These are phyloP conservation scores for Monosporascus sp. DNA, from an alignment of 2,329 filamentous ascomycete species.

Conservation along the genomic window DNA sequence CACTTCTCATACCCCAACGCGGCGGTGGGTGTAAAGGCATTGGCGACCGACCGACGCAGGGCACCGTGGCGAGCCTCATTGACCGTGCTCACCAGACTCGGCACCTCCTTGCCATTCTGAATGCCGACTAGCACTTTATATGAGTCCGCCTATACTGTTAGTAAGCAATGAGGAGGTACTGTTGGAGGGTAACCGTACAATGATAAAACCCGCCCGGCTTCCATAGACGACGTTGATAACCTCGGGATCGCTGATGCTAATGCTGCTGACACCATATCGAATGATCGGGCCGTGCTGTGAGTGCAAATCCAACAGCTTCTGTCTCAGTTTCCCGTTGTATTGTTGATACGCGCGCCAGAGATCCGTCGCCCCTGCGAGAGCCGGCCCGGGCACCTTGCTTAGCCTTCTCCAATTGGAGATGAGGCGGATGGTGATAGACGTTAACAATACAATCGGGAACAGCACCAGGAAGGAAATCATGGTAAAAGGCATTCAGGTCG, in stretches of 20 bases:
- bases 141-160: conserved; percentile 13
- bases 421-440: conserved; percentile 7
- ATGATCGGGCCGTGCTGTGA: conserved; percentile 15
- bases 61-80: conserved; percentile 18
- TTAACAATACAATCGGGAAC: conserved; percentile 3
- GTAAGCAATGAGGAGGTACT: neutral
- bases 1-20: conserved; percentile 18
- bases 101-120: conserved; percentile 20
- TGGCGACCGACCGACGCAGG: conserved; percentile 18
- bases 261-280: conserved; percentile 18
- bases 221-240: conserved; percentile 20
- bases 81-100: conserved; percentile 17
- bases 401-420: conserved; percentile 15
- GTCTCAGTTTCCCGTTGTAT: conserved; percentile 17
- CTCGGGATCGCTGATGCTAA: conserved; percentile 22
- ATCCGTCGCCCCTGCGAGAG: conserved; percentile 16
- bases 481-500: too few species aligned
- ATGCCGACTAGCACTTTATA: conserved; percentile 18
- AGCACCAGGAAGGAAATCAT: conserved; percentile 10
- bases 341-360: conserved; percentile 21
- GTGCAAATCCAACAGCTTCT: conserved; percentile 16
- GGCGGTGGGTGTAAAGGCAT: conserved; percentile 19
- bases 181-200: conserved; percentile 4
- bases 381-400: conserved; percentile 17
- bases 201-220: conserved; percentile 18